Evolutionary conservation across 2,329 filamentous ascomycete species (phyloP), one percentile per base, ranked within the genome.

Genomic region (Fusarium tuaranense): DNA sequence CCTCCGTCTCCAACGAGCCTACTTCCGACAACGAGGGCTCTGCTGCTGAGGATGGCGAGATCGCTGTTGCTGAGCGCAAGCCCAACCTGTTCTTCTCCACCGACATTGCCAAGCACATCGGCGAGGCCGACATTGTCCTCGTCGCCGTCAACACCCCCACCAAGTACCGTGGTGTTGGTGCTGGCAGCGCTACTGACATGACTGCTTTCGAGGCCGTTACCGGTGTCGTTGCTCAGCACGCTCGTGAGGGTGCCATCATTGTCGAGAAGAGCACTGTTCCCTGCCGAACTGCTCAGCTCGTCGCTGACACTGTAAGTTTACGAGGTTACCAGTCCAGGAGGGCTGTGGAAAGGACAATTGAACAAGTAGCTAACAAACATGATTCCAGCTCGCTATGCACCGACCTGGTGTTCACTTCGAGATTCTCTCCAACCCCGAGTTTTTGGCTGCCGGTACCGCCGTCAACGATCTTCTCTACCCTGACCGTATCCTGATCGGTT

Each of bases 211-310:
- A 95, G 81, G 90, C 90, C 20, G 93, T 92, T 7, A 91, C 90
- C 2, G 87, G 88, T 61, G 89, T 90, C 65, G 91, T 95, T 38
- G 93, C 93, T 12, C 85, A 89, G 73, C 86, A 92, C 71, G 92
- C 93, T 4, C 90, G 88, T 34, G 85, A 88, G 20, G 92, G 91
- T 58, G 90, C 92, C 65, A 93, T 95, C 65, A 90, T 96, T 61
- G 93, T 95, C 22, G 93, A 95, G 84, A 96, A 95, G 85, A 93
- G 91, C 66, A 96, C 94, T 0, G 94, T 95, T 30, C 94, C 94
- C 4, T 94, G 92, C 80, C 87, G 92, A 70, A 95, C 93, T 7
- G 92, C 93, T 2, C 88, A 94, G 75, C 88, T 91, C 36, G 90
- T 95, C 44, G 87, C 89, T 76, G 88, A 92, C 74, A 94, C 91